phyloP scores from a whole-genome alignment of 2,329 filamentous ascomycete genomes.

The Aplosporella prunicola region DNA sequence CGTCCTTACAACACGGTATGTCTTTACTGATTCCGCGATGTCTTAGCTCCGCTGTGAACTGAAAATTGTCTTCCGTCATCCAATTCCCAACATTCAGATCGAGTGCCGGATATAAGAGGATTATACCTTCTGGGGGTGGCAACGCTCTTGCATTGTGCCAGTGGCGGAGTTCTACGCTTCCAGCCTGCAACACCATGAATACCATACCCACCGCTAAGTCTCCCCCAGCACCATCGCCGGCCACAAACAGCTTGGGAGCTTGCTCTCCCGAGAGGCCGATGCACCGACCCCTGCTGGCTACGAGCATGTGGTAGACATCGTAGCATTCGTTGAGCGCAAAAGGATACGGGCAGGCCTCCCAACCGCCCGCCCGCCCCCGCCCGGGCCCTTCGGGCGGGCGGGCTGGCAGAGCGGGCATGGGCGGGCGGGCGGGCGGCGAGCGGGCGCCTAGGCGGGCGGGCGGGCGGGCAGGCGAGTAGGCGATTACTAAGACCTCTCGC shows the following conservation, averaged over 20 bases:
- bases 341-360: too few relatives aligned
- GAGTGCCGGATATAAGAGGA: slow-evolving; percentile 80
- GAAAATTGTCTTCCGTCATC: slow-evolving; percentile 99
- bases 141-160: slow-evolving; percentile 47
- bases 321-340: slow-evolving; percentile 83
- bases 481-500: too few relatives aligned
- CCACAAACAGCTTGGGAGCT: slow-evolving; percentile 59
- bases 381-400: too few relatives aligned
- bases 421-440: too few relatives aligned
- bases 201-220: slow-evolving; percentile 73
- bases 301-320: slow-evolving; percentile 69
- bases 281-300: slow-evolving; percentile 63
- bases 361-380: too few relatives aligned
- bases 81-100: slow-evolving; percentile 98
- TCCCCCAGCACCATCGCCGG: slow-evolving; percentile 76
- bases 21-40: slow-evolving; percentile 67
- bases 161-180: slow-evolving; percentile 46
- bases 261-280: slow-evolving; percentile 61
- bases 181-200: slow-evolving; percentile 80
- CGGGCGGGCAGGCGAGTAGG: too few relatives aligned
- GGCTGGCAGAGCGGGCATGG: too few relatives aligned
- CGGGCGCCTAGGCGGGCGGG: too few relatives aligned
- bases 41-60: slow-evolving; percentile 74
- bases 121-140: slow-evolving; percentile 70
- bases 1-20: slow-evolving; percentile 73